phyloP scores from a whole-genome alignment of 1,284 basidiomycete genomes.

The Sporisorium iseilematis-ciliati region DNA sequence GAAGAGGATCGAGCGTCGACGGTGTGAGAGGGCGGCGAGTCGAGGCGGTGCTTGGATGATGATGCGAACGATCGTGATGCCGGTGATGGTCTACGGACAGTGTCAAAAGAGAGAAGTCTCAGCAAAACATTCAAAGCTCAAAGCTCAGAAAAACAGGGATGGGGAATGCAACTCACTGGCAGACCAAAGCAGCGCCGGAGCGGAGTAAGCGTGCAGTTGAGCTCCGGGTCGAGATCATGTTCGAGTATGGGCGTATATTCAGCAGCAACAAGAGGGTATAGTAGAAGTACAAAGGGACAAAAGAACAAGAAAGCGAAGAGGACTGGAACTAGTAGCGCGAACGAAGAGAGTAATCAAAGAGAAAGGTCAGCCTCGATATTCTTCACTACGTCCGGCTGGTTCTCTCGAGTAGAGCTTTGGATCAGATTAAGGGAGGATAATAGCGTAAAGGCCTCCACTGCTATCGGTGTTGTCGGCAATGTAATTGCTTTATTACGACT shows the following conservation, averaged over 20 bases:
- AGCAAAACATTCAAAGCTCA: slow-evolving; percentile 2
- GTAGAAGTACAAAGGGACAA: slow-evolving; percentile 32
- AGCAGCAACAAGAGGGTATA: slow-evolving; percentile 13
- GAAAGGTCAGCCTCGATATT: slow-evolving; percentile 10
- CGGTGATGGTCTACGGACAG: slow-evolving; percentile 5
- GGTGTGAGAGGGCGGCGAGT: slow-evolving; percentile 15
- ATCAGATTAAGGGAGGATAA: slow-evolving; percentile 56
- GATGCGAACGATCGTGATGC: slow-evolving; percentile 35
- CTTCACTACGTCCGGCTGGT: neutral
- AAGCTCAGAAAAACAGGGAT: neutral
- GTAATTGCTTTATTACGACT: slow-evolving; percentile 56
- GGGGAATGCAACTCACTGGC: slow-evolving; percentile 35
- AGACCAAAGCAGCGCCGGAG: slow-evolving; percentile 21
- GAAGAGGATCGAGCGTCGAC: neutral
- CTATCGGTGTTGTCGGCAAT: slow-evolving; percentile 54
- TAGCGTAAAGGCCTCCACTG: slow-evolving; percentile 57
- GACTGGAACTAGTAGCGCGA: slow-evolving; percentile 7
- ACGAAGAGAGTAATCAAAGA: slow-evolving; percentile 2
- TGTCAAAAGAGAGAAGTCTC: slow-evolving; percentile 13
- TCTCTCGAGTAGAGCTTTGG: slow-evolving; percentile 13
- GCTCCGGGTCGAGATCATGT: slow-evolving; percentile 11
- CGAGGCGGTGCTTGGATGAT: slow-evolving; percentile 35
- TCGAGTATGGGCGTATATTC: neutral
- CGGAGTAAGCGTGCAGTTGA: slow-evolving; percentile 15
- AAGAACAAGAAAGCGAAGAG: neutral